These are phyloP conservation scores for Passalora sequoiae DNA, from an alignment of 2,329 filamentous ascomycete genomes.

Conservation along the genomic window DNA sequence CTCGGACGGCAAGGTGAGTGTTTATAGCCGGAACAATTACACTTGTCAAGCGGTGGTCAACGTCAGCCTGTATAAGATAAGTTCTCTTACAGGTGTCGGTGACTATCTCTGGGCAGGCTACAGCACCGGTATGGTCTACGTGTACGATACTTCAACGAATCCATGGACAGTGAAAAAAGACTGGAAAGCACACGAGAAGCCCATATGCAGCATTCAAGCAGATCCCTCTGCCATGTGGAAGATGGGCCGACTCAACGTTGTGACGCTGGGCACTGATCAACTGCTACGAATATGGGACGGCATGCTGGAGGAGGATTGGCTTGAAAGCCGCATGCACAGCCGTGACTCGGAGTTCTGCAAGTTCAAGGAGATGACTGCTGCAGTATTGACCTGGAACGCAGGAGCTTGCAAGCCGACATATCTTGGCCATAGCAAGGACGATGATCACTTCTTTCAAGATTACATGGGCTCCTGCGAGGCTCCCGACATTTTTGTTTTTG, in stretches of 20 bases:
- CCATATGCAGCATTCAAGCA: conserved; percentile 69
- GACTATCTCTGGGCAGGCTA: conserved; percentile 86
- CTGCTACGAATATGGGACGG: conserved; percentile 85
- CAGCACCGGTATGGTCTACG: conserved; percentile 87
- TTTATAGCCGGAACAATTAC: conserved; percentile 78
- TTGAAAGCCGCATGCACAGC: conserved; percentile 83
- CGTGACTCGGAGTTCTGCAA: conserved; percentile 77
- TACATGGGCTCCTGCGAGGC: conserved; percentile 70
- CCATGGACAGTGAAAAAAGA: conserved; percentile 92
- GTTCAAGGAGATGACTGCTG: conserved; percentile 73
- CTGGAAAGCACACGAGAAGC: conserved; percentile 81
- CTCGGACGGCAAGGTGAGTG: conserved; percentile 84
- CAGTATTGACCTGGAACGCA: conserved; percentile 93
- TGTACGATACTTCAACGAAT: conserved; percentile 77
- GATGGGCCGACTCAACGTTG: conserved; percentile 74
- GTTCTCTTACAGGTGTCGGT: conserved; percentile 73
- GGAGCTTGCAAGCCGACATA: conserved; percentile 89
- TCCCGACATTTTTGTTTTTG: conserved; percentile 89
- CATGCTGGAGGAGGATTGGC: conserved; percentile 85
- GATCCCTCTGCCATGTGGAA: conserved; percentile 82
- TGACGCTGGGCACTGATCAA: conserved; percentile 83
- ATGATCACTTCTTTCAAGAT: conserved; percentile 74
- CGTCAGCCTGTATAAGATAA: conserved; percentile 93
- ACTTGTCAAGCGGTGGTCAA: conserved; percentile 74
- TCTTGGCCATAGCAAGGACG: conserved; percentile 63